Evolutionary conservation across 139 green algal species (phyloP), one percentile per base, ranked within the genome.

Genomic region (Trebouxia sp.): DNA sequence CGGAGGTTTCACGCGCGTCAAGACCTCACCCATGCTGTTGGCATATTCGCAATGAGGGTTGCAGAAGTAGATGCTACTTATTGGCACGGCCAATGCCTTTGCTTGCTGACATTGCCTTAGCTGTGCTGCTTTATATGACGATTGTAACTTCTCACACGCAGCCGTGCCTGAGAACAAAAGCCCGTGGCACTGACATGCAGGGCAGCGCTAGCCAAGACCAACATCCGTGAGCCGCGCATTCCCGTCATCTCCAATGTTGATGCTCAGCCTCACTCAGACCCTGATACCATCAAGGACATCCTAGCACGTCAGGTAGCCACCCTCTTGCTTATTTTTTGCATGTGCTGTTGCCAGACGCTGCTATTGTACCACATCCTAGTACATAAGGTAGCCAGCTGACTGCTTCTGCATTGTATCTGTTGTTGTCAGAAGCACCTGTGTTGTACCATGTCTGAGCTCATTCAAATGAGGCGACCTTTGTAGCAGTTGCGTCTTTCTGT

Each of bases 181-280:
- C n/a, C n/a, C n/a, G n/a, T n/a, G n/a, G n/a, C n/a, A n/a, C n/a
- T n/a, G n/a, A 14, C 45, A n/a, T 66, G 47, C 80, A 84, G 80
- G 83, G 92, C 90, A 75, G 95, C 92, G 0, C 89, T 99, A 32
- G 91, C 87, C 11, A 77, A 69, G 53, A 97, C 94, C 0, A 76
- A 81, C 22, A 91, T 99, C 43, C 42, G 78, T 14, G 85, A 84
- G 30, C 97, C 97, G 17, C 90, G 93, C 75, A 98, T 99, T 80
- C 96, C 97, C 11, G 94, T 99, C 15, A 90, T 99, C 65, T 98
- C 92, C 80, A 99, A 99, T 87, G 97, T 99, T 22, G 97, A 99
- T 83, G 94, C 90, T 22, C 67, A 91, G 88, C 93, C 96, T 4
- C 97, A 99, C 92, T 92, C 89, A 3, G 96, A 98, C 92, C 96